phyloP scores from a whole-genome alignment of 2,329 filamentous ascomycete genomes.

The Botrytis sinoallii region DNA sequence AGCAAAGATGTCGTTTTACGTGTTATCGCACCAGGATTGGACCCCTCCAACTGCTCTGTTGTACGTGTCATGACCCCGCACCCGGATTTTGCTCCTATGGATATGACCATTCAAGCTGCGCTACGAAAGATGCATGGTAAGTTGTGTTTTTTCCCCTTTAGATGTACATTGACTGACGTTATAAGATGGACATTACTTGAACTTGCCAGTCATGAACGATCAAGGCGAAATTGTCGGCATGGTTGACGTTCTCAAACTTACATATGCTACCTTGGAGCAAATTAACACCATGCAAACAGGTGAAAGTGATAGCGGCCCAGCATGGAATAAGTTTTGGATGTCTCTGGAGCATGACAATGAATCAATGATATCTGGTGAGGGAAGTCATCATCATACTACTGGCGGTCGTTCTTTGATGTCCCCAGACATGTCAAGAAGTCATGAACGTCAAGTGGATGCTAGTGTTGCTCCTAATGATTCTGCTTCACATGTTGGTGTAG shows the following conservation, averaged over 20 bases:
- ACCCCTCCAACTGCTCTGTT: slow-evolving; percentile 92
- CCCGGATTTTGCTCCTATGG: slow-evolving; percentile 95
- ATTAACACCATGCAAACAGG: slow-evolving; percentile 90
- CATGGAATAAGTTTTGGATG: slow-evolving; percentile 99
- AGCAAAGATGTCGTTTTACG: slow-evolving; percentile 98
- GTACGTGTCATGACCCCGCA: slow-evolving; percentile 99
- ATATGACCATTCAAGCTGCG: slow-evolving; percentile 98
- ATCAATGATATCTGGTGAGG: slow-evolving; percentile 92
- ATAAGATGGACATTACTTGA: slow-evolving; percentile 93
- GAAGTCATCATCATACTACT: slow-evolving; percentile 66
- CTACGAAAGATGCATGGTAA: slow-evolving; percentile 98
- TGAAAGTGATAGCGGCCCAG: slow-evolving; percentile 81
- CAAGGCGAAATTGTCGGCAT: slow-evolving; percentile 96
- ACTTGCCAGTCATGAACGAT: slow-evolving; percentile 97
- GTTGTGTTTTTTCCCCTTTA: slow-evolving; percentile 36
- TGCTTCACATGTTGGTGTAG: slow-evolving; percentile 83
- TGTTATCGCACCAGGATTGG: slow-evolving; percentile 93
- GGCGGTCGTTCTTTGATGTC: slow-evolving; percentile 77
- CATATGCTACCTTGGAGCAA: slow-evolving; percentile 95
- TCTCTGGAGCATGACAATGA: slow-evolving; percentile 87
- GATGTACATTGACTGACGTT: slow-evolving; percentile 25
- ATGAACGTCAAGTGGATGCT: slow-evolving; percentile 65
- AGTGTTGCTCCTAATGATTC: slow-evolving; percentile 92
- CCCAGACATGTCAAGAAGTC: slow-evolving; percentile 64
- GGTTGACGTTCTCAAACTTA: slow-evolving; percentile 98